Evolutionary conservation across 1,284 basidiomycete species (phyloP).

Genomic region (Microbotryum lychnidis-dioicae): DNA sequence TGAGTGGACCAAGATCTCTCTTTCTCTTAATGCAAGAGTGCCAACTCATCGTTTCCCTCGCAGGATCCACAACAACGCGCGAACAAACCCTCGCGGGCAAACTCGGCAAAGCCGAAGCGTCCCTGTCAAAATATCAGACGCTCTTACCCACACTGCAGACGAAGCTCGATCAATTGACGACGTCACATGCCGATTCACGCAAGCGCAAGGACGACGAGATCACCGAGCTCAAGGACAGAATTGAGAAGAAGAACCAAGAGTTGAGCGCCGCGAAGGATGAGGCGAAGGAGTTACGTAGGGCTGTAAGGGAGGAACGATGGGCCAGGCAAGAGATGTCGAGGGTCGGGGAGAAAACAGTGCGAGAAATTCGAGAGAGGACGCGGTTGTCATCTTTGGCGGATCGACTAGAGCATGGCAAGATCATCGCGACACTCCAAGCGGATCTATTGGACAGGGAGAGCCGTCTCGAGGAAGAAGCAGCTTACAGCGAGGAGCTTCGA

Average conservation of each 20-base stretch:
- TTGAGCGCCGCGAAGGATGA: not conserved
- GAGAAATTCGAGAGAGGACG: not conserved
- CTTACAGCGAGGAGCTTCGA: conserved; percentile 11
- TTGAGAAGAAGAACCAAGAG: not conserved
- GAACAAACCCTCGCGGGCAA: conserved; percentile 9
- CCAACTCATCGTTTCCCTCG: not conserved
- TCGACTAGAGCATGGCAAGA: not conserved
- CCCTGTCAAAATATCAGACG: conserved; percentile 21
- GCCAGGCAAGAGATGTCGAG: not conserved
- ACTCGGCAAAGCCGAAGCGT: conserved; percentile 14
- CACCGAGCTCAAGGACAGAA: not conserved
- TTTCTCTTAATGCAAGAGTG: not conserved
- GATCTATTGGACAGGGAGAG: conserved; percentile 12
- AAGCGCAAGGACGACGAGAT: conserved; percentile 22
- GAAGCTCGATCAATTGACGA: conserved; percentile 15
- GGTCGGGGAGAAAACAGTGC: not conserved
- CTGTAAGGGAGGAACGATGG: not conserved
- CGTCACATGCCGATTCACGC: conserved; percentile 18
- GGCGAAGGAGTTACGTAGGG: not conserved
- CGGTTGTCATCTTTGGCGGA: not conserved
- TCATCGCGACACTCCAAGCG: not conserved
- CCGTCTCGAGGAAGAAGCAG: conserved; percentile 9
- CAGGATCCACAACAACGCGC: conserved; percentile 6
- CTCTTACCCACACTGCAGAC: conserved; percentile 23
- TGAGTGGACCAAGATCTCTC: not conserved